Evolutionary conservation across 768 basidiomycete genomes (phyloP).

Genomic region (Austroboletus eburneus): DNA sequence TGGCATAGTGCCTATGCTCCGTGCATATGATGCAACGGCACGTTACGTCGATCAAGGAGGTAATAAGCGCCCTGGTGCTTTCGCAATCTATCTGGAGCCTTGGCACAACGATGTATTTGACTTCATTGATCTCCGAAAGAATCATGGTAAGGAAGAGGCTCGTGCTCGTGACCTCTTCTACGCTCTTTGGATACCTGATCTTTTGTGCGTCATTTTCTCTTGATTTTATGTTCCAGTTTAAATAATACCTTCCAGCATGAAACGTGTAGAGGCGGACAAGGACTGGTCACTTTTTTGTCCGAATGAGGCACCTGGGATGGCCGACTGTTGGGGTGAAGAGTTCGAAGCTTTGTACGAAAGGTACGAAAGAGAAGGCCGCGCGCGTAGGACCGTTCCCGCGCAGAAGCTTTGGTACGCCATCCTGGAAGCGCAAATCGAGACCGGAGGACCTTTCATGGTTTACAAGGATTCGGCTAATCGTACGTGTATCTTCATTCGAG

Average conservation of each 20-base stretch:
- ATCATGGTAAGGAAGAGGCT: constrained; percentile 97
- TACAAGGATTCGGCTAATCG: constrained; percentile 97
- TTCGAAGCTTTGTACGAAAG: constrained; percentile 82
- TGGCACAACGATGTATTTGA: constrained; percentile 99
- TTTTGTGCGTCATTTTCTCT: constrained; percentile 61
- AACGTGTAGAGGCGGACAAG: constrained; percentile 83
- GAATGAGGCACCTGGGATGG: constrained; percentile 87
- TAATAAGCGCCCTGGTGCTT: constrained; percentile 98
- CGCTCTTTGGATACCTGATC: constrained; percentile 95
- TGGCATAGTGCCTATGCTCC: constrained; percentile 98
- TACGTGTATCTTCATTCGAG: constrained; percentile 35
- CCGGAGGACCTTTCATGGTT: constrained; percentile 97
- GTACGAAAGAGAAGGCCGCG: constrained; percentile 89
- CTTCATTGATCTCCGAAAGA: constrained; percentile 96
- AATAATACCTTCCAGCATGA: constrained; percentile 62
- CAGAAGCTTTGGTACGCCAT: constrained; percentile 99
- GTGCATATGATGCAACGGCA: constrained; percentile 95
- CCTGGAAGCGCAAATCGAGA: constrained; percentile 95
- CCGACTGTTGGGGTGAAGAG: constrained; percentile 85
- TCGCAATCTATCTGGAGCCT: constrained; percentile 97
- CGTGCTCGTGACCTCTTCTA: constrained; percentile 97
- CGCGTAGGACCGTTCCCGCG: constrained; percentile 79
- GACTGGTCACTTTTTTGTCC: constrained; percentile 99
- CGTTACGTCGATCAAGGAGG: constrained; percentile 99
- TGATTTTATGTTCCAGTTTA: not conserved